Evolutionary conservation across 2,329 filamentous ascomycete species (phyloP).

Genomic region (Talaromyces piceae): DNA sequence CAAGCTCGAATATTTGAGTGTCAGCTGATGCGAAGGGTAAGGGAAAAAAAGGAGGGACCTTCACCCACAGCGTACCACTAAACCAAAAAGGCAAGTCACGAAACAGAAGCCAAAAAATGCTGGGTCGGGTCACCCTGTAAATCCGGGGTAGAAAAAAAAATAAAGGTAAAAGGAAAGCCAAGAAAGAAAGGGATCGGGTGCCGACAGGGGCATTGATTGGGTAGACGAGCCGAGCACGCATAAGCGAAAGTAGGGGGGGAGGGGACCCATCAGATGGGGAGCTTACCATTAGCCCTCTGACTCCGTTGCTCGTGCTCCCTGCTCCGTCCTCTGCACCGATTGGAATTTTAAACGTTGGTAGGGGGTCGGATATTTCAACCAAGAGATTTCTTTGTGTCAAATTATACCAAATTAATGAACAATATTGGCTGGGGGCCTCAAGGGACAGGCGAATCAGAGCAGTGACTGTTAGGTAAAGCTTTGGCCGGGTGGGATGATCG

Average conservation of each 20-base stretch:
- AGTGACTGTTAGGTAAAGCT: slow-evolving; percentile 9
- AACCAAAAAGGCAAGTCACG: neutral
- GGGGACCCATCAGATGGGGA: too few species aligned
- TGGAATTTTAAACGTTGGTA: too few species aligned
- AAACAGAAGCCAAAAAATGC: neutral
- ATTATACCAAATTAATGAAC: too few species aligned
- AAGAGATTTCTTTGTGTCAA: too few species aligned
- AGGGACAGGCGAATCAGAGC: neutral
- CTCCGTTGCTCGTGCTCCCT: too few species aligned
- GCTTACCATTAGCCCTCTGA: too few species aligned
- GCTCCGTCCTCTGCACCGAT: too few species aligned
- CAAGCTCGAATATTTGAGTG: neutral
- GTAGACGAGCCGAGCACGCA: neutral
- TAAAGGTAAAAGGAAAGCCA: neutral
- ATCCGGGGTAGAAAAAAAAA: neutral
- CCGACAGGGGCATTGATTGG: neutral
- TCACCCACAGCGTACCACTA: too few species aligned
- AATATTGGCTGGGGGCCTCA: too few species aligned
- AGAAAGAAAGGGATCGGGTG: neutral
- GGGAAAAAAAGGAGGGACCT: neutral
- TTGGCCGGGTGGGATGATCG: neutral
- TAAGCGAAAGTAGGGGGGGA: too few species aligned
- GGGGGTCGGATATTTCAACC: too few species aligned
- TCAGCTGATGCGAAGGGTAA: neutral
- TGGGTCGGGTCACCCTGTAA: neutral